Evolutionary conservation across 2,329 filamentous ascomycete species (phyloP).

Genomic region (Botrytis pseudocinerea): DNA sequence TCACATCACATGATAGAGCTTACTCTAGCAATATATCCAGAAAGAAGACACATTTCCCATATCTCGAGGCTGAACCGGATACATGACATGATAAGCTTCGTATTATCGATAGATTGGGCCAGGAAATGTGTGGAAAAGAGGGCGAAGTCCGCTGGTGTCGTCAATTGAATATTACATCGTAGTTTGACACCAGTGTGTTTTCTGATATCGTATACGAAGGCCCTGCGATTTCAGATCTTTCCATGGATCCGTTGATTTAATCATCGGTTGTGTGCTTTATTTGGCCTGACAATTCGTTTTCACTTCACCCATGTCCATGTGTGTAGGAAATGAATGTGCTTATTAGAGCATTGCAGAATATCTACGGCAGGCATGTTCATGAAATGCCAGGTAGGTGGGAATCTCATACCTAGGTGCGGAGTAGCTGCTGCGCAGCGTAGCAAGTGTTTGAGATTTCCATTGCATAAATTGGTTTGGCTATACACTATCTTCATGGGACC

Average conservation of each 20-base stretch:
- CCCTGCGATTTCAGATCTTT: background rate
- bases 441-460: background rate
- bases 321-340: background rate
- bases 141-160: background rate
- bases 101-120: background rate
- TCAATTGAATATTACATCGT: background rate
- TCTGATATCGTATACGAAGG: background rate
- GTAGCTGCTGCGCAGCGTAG: background rate
- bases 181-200: background rate
- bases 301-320: background rate
- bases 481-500: background rate
- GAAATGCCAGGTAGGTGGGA: background rate
- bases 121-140: background rate
- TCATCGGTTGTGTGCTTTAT: background rate
- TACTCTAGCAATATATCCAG: conserved; percentile 1
- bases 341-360: background rate
- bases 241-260: background rate
- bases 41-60: background rate
- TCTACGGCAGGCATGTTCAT: background rate
- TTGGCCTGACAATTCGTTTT: background rate
- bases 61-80: background rate
- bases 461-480: background rate
- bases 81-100: background rate
- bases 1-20: conserved; percentile 12
- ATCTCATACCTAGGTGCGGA: background rate